Evolutionary conservation across 192 early-diverging fungal species (phyloP), one percentile per base, ranked within the genome.

Genomic region (Phlyctochytrium planicorne): DNA sequence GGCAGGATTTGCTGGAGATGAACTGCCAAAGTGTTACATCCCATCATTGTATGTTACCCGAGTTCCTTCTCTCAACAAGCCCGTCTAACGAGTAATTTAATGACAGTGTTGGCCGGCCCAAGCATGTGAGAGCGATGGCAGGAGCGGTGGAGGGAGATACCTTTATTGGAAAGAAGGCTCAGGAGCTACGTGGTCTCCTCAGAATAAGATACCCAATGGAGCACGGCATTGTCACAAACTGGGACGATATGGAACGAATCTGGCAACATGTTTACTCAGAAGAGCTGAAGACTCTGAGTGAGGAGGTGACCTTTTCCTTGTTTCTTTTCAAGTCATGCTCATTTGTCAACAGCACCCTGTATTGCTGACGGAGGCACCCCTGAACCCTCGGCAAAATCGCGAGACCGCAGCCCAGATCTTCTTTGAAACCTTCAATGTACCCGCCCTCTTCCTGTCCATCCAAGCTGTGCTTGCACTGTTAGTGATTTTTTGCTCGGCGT

Each of bases 401-500:
- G 97, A 99, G 67, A 82, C 87, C 55, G 94, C 93, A 2, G 95
- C 94, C 25, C 94, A 97, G 73, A 93, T 98, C 65, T 94, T 99
- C 75, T 99, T 99, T 69, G 97, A 99, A 70, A 99, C 96, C 0
- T 99, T 99, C 80, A 99, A 99, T 55, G 94, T 96, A 14, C 97
- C 97, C 2, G 95, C 97, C 27, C 84, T 99, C 40, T 98, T 93
- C 80, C 89, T 94, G 35, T 95, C 94, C 52, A 93, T 99, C 66
- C 97, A 99, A 79, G 97, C 97, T 31, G 95, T 99, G 1, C 86
- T 99, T 50, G 92, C 94, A 69, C 87, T 99, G 82, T 94, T 78
- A 73, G 84, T 69, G n/a, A 53, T 3, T 34, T 10, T 2, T 30
- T 29, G 33, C 30, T 4, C 14, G 36, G 56, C 69, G 16, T 37